These are phyloP conservation scores for Diversispora eburnea DNA, from an alignment of 192 early-diverging fungal species.

Conservation along the genomic window DNA sequence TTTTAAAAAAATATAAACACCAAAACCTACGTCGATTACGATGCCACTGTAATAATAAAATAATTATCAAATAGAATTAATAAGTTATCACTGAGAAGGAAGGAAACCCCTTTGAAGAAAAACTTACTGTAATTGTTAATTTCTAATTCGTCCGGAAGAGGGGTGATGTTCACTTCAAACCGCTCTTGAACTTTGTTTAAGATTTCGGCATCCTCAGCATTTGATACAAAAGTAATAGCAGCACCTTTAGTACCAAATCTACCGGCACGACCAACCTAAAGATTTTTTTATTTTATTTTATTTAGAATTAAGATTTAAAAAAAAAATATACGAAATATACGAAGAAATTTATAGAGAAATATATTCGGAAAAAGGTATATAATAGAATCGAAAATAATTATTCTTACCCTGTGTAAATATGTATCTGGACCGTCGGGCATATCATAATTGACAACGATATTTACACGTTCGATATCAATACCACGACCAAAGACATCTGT, in stretches of 20 bases:
- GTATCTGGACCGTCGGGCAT: slow-evolving; percentile 87
- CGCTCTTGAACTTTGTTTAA: slow-evolving; percentile 87
- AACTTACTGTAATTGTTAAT: slow-evolving; percentile 65
- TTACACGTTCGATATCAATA: slow-evolving; percentile 97
- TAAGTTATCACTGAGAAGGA: too few relatives aligned
- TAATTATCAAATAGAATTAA: too few relatives aligned
- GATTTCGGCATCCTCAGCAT: slow-evolving; percentile 69
- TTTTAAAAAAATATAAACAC: too few relatives aligned
- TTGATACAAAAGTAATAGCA: slow-evolving; percentile 89
- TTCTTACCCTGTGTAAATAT: slow-evolving; percentile 80
- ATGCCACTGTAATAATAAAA: too few relatives aligned
- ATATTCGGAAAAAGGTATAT: neutral
- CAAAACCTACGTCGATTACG: too few relatives aligned
- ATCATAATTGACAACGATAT: slow-evolving; percentile 99
- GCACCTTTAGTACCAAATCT: slow-evolving; percentile 99
- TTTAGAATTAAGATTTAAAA: neutral
- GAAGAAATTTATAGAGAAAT: too few relatives aligned
- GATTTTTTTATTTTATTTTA: neutral
- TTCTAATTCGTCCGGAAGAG: slow-evolving; percentile 85
- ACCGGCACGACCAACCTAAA: slow-evolving; percentile 86
- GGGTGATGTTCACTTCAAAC: slow-evolving; percentile 93
- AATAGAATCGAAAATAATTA: neutral
- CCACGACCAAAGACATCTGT: slow-evolving; percentile 98
- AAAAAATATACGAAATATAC: neutral
- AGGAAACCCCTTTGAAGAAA: too few relatives aligned